Conservation (phyloP, 2,329 filamentous ascomycete species). For the Hymenotorrendiella dingleyae region DNA sequence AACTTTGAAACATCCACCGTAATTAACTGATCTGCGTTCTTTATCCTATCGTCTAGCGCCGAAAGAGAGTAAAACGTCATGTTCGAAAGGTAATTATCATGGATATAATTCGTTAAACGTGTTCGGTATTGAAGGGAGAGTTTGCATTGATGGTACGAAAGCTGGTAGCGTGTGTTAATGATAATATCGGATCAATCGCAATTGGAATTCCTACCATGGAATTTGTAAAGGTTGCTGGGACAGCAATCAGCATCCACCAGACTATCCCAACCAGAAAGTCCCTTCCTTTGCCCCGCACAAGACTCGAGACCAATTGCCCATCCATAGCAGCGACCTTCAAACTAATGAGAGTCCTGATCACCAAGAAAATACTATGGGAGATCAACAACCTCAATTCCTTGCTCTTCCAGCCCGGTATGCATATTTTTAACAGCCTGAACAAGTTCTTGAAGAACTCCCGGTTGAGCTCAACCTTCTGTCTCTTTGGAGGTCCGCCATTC, state of each 20-base stretch:
- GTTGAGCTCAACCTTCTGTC: slow-evolving; percentile 87
- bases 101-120: slow-evolving; percentile 87
- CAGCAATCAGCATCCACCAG: slow-evolving; percentile 98
- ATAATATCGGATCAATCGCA: no score
- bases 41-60: slow-evolving; percentile 92
- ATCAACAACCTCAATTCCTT: slow-evolving; percentile 81
- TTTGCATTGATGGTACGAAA: slow-evolving; percentile 95
- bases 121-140: slow-evolving; percentile 89
- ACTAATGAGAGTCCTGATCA: slow-evolving; percentile 85
- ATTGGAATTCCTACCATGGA: slow-evolving; percentile 69
- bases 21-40: slow-evolving; percentile 96
- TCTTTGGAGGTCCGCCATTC: slow-evolving; percentile 34
- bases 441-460: slow-evolving; percentile 69
- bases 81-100: slow-evolving; percentile 92
- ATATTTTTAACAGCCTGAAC: slow-evolving; percentile 73
- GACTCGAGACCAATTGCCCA: slow-evolving; percentile 81
- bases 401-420: slow-evolving; percentile 83
- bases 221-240: slow-evolving; percentile 96
- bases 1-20: slow-evolving; percentile 96
- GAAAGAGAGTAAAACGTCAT: slow-evolving; percentile 98
- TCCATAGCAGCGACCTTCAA: slow-evolving; percentile 95
- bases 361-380: slow-evolving; percentile 89
- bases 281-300: slow-evolving; percentile 85
- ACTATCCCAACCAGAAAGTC: slow-evolving; percentile 84
- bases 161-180: slow-evolving; percentile 47